phyloP scores from a whole-genome alignment of 1,284 basidiomycete genomes.

The Earliella scabrosa region DNA sequence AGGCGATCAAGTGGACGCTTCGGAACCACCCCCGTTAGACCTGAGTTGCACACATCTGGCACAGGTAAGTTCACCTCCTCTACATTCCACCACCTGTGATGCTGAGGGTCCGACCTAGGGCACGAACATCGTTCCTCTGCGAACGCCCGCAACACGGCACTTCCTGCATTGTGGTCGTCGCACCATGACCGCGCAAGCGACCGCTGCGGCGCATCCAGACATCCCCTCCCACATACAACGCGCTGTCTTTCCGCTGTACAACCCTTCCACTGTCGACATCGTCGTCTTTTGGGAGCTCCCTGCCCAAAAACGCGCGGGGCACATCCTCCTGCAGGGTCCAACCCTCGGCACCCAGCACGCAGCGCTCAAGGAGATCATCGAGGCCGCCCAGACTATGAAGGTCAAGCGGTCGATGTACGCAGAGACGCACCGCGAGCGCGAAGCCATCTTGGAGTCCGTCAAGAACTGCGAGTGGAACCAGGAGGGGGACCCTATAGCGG shows the following conservation, averaged over 20 bases:
- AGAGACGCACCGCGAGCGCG: slow-evolving; percentile 79
- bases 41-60: slow-evolving; percentile 54
- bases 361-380: slow-evolving; percentile 57
- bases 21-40: slow-evolving; percentile 59
- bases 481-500: slow-evolving; percentile 75
- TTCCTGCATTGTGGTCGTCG: slow-evolving; percentile 58
- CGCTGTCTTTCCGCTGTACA: slow-evolving; percentile 79
- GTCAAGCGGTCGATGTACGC: slow-evolving; percentile 85
- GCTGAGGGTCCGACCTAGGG: slow-evolving; percentile 13
- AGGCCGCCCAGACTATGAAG: slow-evolving; percentile 64
- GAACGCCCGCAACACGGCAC: slow-evolving; percentile 40
- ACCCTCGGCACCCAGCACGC: slow-evolving; percentile 73
- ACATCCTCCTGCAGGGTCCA: slow-evolving; percentile 61
- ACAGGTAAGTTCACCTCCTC: slow-evolving; percentile 38
- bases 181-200: slow-evolving; percentile 42
- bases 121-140: slow-evolving; percentile 31
- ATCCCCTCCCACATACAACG: slow-evolving; percentile 59
- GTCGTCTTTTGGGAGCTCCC: slow-evolving; percentile 77
- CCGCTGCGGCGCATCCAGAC: slow-evolving; percentile 57
- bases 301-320: slow-evolving; percentile 59
- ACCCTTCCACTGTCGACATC: slow-evolving; percentile 74
- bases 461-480: slow-evolving; percentile 75
- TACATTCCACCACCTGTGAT: not conserved
- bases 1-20: slow-evolving; percentile 45
- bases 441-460: slow-evolving; percentile 68